These are phyloP conservation scores for Noccaea bulbosa DNA, from an alignment of 345 rosid genomes.

Conservation along the genomic window DNA sequence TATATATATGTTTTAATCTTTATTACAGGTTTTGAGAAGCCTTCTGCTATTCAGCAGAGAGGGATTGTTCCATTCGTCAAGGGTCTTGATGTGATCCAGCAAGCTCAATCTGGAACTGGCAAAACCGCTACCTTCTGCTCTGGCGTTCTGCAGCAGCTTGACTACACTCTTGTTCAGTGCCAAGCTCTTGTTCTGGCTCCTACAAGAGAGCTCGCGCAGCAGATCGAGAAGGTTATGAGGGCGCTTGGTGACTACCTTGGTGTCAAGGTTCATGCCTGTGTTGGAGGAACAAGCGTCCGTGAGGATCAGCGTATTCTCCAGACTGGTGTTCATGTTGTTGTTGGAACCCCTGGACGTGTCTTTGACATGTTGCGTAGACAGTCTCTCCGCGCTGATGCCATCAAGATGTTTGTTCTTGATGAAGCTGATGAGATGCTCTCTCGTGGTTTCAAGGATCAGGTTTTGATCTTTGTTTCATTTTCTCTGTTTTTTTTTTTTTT, in stretches of 20 bases:
- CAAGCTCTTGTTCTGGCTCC: conserved; percentile 92
- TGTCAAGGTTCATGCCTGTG: conserved; percentile 94
- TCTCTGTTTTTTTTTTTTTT: neutral
- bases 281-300: conserved; percentile 94
- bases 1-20: neutral
- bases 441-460: conserved; percentile 96
- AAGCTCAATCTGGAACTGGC: conserved; percentile 96
- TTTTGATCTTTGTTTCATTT: conserved; percentile 1
- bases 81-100: conserved; percentile 95
- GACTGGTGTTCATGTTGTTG: conserved; percentile 93
- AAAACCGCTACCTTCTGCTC: conserved; percentile 96
- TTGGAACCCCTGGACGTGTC: conserved; percentile 97
- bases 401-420: conserved; percentile 87
- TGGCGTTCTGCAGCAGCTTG: conserved; percentile 88
- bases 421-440: conserved; percentile 99
- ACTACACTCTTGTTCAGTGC: conserved; percentile 65
- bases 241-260: conserved; percentile 93
- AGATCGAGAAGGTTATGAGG: conserved; percentile 96
- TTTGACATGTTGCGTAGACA: conserved; percentile 93
- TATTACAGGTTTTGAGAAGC: conserved; percentile 79
- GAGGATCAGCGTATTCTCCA: conserved; percentile 94
- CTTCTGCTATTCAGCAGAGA: conserved; percentile 96
- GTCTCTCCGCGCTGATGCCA: conserved; percentile 78
- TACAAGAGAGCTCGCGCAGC: conserved; percentile 91
- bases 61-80: conserved; percentile 93